Percentiles rank a stretch among this genome's conserved stretches.
phyloP scores from a whole-genome alignment of 2,329 filamentous ascomycete genomes.

The Leptosphaerulina australis region DNA sequence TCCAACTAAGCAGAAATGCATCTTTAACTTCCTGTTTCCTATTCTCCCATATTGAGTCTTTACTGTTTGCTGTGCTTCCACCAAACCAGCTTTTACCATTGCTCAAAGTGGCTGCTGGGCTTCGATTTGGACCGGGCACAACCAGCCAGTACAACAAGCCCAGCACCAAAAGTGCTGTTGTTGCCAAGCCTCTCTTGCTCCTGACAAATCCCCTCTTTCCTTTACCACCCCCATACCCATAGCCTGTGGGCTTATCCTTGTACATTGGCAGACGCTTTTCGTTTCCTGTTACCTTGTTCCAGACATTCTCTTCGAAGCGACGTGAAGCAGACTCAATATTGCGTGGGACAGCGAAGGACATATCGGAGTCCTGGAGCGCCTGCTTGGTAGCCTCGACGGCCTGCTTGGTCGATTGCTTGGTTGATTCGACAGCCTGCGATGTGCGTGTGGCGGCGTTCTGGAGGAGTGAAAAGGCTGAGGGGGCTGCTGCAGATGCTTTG shows the following conservation, averaged over 20 bases:
- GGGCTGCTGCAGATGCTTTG: conserved; percentile 35
- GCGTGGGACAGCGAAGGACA: conserved; percentile 52
- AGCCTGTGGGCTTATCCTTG: conserved; percentile 94
- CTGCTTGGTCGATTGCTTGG: conserved; percentile 33
- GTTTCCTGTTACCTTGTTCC: conserved; percentile 63
- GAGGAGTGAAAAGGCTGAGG: conserved; percentile 40
- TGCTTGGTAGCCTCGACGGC: conserved; percentile 43
- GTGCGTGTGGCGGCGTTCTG: conserved; percentile 41
- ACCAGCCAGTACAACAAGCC: conserved; percentile 73
- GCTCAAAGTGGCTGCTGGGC: conserved; percentile 49
- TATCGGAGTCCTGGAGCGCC: conserved; percentile 44
- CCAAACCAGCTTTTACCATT: conserved; percentile 41
- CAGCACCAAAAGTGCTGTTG: conserved; percentile 62
- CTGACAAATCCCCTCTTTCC: conserved; percentile 59
- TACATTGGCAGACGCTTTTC: conserved; percentile 83
- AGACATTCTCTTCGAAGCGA: conserved; percentile 51
- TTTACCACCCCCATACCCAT: conserved; percentile 61
- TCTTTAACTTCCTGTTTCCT: conserved; percentile 83
- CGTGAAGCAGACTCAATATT: conserved; percentile 51
- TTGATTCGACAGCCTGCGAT: conserved; percentile 23
- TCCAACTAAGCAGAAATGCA: conserved; percentile 90
- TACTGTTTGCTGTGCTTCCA: conserved; percentile 36
- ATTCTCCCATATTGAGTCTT: conserved; percentile 67
- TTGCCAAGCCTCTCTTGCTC: conserved; percentile 65
- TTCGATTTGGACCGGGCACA: conserved; percentile 45